Percentiles rank a stretch among this genome's conserved stretches.
phyloP scores from a whole-genome alignment of 2,329 filamentous ascomycete species.

The Xylariaceae sp. region DNA sequence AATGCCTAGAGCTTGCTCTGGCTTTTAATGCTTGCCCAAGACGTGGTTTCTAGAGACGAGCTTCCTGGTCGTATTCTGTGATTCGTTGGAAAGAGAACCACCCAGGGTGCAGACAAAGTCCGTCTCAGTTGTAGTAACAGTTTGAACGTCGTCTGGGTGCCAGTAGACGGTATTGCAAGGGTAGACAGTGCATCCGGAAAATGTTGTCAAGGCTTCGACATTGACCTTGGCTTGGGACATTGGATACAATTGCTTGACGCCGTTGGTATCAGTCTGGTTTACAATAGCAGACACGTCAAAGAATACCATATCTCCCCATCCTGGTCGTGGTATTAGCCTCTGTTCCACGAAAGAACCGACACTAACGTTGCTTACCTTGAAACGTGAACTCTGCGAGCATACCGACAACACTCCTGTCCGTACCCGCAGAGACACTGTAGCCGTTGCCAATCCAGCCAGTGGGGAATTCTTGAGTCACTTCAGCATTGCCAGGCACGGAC shows the following conservation, averaged over 20 bases:
- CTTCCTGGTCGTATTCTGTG: constrained; percentile 21
- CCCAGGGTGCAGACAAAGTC: constrained; percentile 52
- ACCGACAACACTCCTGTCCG: constrained; percentile 36
- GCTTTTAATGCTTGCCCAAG: constrained; percentile 30
- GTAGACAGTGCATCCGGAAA: constrained; percentile 50
- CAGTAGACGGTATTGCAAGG: constrained; percentile 54
- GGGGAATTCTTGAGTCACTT: constrained; percentile 41
- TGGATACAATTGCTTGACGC: constrained; percentile 54
- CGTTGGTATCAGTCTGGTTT: constrained; percentile 44
- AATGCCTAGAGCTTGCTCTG: constrained; percentile 12
- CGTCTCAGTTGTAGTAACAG: constrained; percentile 45
- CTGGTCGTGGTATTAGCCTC: constrained; percentile 34
- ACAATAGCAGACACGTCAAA: constrained; percentile 59
- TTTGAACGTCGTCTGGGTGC: constrained; percentile 51
- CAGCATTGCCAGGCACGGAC: constrained; percentile 35
- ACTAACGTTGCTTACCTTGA: neutral
- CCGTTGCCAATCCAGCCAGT: constrained; percentile 47
- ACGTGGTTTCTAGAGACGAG: constrained; percentile 32
- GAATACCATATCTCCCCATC: constrained; percentile 47
- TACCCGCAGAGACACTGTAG: constrained; percentile 46
- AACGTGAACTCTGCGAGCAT: constrained; percentile 45
- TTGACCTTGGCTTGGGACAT: constrained; percentile 23
- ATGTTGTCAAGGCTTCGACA: constrained; percentile 21
- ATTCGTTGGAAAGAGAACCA: constrained; percentile 20
- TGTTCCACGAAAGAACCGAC: neutral